Base-by-base conservation (phyloP, 2,329 filamentous ascomycete species). In the Pseudocercospora vitis region DNA sequence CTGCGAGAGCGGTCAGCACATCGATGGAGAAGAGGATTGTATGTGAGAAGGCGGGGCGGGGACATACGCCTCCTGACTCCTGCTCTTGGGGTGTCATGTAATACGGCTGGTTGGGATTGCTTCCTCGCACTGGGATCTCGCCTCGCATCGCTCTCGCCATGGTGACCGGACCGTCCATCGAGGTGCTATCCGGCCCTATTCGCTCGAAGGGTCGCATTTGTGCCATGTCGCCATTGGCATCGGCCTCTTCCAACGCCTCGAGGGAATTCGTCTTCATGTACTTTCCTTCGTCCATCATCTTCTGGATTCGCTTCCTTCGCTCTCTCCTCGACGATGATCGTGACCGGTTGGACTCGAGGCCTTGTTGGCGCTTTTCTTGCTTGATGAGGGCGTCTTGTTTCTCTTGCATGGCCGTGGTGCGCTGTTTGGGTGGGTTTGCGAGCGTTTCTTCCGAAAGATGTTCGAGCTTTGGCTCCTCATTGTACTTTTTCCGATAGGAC, bases 81-180 rank as follows among this genome's bases (percentile, higher is more conserved):
- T 62, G 33, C 31, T 60, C 42, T 52, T 64, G 48, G 26, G 65
- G 65, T 19, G 59, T 65, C 39, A 68, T 62, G 48, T 68, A 70
- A 57, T 77, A 74, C 5, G 76, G 73, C 62, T 80, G 75, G 48
- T 78, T 74, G 7, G 78, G 78, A 59, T 80, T 75, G 29, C 74
- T 74, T 11, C 76, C 75, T 47, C 79, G 70, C 69, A 80, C 73
- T 3, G 79, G 79, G 52, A 81, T 80, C 65, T 81, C 79, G 23
- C 78, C 79, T 57, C 79, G 68, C 72, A 76, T 73, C 31, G 78
- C 78, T 35, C 78, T 70, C 11, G 79, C 78, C 50, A 78, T 71
- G 14, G 79, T 81, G 26, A 82, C 79, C 4, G 79, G 79, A 1
- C 79, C 79, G 56, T 79, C 75, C 79, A 81, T 82, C 48, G 74